Evolutionary conservation across 805 yeast species (phyloP).

Genomic region (Barnettozyma vustinii): DNA sequence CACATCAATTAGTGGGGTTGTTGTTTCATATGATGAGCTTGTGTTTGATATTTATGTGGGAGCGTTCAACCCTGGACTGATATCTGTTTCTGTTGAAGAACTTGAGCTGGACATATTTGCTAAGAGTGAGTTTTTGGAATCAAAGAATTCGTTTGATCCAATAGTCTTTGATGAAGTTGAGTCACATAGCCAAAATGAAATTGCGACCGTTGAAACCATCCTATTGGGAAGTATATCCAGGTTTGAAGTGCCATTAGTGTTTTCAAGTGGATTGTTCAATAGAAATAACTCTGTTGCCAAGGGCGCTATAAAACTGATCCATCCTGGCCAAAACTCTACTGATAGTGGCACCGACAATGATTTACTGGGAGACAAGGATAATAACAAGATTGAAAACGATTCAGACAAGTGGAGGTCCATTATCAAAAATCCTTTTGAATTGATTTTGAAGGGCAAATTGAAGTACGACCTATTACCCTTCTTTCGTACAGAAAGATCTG

Average conservation of each 20-base stretch:
- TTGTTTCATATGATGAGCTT: slow-evolving; percentile 80
- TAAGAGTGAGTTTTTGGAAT: slow-evolving; percentile 47
- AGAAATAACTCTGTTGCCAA: slow-evolving; percentile 51
- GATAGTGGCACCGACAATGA: slow-evolving; percentile 1
- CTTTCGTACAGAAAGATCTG: slow-evolving; percentile 43
- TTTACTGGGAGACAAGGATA: slow-evolving; percentile 9
- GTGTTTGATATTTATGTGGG: slow-evolving; percentile 72
- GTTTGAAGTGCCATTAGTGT: slow-evolving; percentile 68
- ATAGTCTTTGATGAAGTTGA: slow-evolving; percentile 9
- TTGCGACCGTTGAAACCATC: slow-evolving; percentile 46
- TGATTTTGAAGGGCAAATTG: slow-evolving; percentile 77
- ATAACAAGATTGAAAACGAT: slow-evolving; percentile 28
- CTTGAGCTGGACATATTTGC: slow-evolving; percentile 86
- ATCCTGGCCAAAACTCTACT: slow-evolving; percentile 54
- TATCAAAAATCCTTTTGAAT: slow-evolving; percentile 75
- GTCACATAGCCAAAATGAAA: not conserved
- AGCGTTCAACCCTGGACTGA: slow-evolving; percentile 85
- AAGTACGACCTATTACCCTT: slow-evolving; percentile 67
- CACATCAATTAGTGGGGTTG: slow-evolving; percentile 56
- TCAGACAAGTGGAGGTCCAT: slow-evolving; percentile 65
- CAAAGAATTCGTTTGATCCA: not conserved
- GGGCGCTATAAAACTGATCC: slow-evolving; percentile 64
- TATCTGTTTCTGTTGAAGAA: slow-evolving; percentile 55
- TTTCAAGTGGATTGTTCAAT: slow-evolving; percentile 73
- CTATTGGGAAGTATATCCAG: slow-evolving; percentile 62